A percentile compares a stretch with the other conserved stretches of the same genome.
phyloP scores from a whole-genome alignment of 176 grass and related monocot genomes.

The Saccharum officinarum region DNA sequence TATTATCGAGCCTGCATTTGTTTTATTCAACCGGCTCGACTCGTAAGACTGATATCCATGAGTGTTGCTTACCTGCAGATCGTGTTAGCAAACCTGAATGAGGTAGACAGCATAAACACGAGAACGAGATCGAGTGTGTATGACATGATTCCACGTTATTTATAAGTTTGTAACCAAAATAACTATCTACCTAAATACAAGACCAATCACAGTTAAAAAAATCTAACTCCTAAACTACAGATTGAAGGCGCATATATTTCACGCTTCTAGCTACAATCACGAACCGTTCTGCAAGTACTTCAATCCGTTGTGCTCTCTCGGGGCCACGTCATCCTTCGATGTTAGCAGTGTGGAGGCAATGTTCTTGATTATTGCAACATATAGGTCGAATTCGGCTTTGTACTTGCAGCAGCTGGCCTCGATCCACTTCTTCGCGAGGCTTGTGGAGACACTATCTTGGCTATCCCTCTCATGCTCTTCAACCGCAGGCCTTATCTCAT shows the following conservation, averaged over 20 bases:
- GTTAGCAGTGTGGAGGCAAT: constrained; percentile 48
- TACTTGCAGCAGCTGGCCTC: constrained; percentile 85
- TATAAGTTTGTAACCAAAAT: not conserved
- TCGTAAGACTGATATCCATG: no score
- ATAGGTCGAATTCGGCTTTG: constrained; percentile 90
- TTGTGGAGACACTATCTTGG: constrained; percentile 90
- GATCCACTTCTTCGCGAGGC: constrained; percentile 89
- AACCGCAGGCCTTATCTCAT: constrained; percentile 88
- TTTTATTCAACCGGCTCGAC: no score
- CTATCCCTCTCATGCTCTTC: constrained; percentile 93
- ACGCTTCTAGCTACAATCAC: constrained; percentile 18
- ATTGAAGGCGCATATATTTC: not conserved
- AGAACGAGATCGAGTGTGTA: not conserved
- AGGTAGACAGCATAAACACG: not conserved
- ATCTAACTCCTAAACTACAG: not conserved
- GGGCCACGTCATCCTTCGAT: constrained; percentile 22
- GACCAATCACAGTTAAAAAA: not conserved
- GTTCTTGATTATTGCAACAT: constrained; percentile 73
- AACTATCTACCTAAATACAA: not conserved
- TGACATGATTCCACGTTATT: not conserved
- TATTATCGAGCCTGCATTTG: no score
- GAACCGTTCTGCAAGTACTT: constrained; percentile 68
- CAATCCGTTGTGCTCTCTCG: constrained; percentile 52
- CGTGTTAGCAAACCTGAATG: not conserved
- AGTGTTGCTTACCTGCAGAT: no score